These are phyloP conservation scores for Colletotrichum spaethianum DNA, from an alignment of 2,329 filamentous ascomycete genomes.

Conservation along the genomic window DNA sequence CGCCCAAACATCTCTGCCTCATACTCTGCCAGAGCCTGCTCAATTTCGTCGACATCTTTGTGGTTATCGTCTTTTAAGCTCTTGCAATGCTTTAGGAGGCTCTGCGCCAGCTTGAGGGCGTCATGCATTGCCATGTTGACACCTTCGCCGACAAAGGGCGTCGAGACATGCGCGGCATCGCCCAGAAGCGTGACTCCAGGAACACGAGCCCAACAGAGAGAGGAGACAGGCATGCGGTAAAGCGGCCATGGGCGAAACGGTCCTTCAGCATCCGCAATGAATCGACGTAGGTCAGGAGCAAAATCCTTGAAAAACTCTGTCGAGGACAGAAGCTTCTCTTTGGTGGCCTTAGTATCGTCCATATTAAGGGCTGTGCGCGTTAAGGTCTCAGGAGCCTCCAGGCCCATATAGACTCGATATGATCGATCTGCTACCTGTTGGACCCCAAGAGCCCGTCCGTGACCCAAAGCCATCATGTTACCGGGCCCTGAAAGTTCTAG, in stretches of 20 bases:
- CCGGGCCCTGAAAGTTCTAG: neutral
- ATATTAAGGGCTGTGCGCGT: neutral
- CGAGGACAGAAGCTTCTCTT: neutral
- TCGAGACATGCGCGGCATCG: constrained; percentile 26
- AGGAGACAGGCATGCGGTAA: constrained; percentile 25
- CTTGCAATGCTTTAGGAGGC: neutral
- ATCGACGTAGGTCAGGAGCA: constrained; percentile 2
- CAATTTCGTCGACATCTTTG: neutral
- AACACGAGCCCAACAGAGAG: constrained; percentile 13
- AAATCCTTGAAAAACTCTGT: neutral
- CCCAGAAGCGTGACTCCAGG: constrained; percentile 19
- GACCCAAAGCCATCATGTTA: constrained; percentile 10
- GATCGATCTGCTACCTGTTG: constrained; percentile 20
- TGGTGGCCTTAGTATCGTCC: neutral
- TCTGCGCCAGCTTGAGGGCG: constrained; percentile 17
- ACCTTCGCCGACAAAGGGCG: constrained; percentile 29
- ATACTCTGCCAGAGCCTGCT: constrained; percentile 16
- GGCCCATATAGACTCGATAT: constrained; percentile 16
- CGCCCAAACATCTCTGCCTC: constrained; percentile 21
- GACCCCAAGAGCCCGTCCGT: neutral
- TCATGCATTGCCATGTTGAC: constrained; percentile 30
- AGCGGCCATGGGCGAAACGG: constrained; percentile 23
- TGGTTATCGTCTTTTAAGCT: neutral
- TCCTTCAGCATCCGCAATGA: constrained; percentile 5
- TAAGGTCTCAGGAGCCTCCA: constrained; percentile 5